phyloP scores from a whole-genome alignment of 2,329 filamentous ascomycete species.

The Dothideomycetes sp. region DNA sequence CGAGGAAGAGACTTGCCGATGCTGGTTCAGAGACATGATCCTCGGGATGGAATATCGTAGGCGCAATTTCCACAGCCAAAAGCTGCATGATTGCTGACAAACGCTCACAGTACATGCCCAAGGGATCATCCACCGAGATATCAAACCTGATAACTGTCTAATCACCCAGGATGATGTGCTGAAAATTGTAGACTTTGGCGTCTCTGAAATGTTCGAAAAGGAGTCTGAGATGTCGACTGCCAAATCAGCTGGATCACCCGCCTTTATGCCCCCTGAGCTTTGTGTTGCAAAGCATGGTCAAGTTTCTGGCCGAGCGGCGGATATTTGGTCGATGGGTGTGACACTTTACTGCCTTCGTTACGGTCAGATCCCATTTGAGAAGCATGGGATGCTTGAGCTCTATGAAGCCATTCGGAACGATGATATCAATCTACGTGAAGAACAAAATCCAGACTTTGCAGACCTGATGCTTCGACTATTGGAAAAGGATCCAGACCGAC shows the following conservation, averaged over 20 bases:
- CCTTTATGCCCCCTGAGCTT: slow-evolving; percentile 86
- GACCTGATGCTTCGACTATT: slow-evolving; percentile 65
- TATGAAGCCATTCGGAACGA: slow-evolving; percentile 80
- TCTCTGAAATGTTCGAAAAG: slow-evolving; percentile 97
- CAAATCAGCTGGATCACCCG: slow-evolving; percentile 89
- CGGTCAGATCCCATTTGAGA: slow-evolving; percentile 77
- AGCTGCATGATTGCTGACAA: background rate
- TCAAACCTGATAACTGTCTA: slow-evolving; percentile 94
- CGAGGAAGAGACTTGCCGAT: slow-evolving; percentile 67
- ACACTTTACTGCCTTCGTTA: slow-evolving; percentile 89
- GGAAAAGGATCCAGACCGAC: slow-evolving; percentile 72
- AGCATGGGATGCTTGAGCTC: slow-evolving; percentile 67
- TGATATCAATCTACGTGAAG: slow-evolving; percentile 48
- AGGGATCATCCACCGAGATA: slow-evolving; percentile 89
- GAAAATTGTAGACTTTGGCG: slow-evolving; percentile 97
- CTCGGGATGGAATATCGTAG: slow-evolving; percentile 86
- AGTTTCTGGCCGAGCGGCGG: slow-evolving; percentile 78
- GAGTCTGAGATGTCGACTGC: slow-evolving; percentile 75
- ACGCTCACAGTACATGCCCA: slow-evolving; percentile 65
- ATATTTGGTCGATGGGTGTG: slow-evolving; percentile 98
- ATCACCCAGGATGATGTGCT: slow-evolving; percentile 85
- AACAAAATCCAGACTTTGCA: slow-evolving; percentile 56
- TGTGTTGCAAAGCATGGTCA: slow-evolving; percentile 79
- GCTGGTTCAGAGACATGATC: slow-evolving; percentile 91
- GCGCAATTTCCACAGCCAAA: slow-evolving; percentile 13